These are phyloP conservation scores for Orobanche coerulescens DNA, from an alignment of 257 asterid genomes.

Conservation along the genomic window DNA sequence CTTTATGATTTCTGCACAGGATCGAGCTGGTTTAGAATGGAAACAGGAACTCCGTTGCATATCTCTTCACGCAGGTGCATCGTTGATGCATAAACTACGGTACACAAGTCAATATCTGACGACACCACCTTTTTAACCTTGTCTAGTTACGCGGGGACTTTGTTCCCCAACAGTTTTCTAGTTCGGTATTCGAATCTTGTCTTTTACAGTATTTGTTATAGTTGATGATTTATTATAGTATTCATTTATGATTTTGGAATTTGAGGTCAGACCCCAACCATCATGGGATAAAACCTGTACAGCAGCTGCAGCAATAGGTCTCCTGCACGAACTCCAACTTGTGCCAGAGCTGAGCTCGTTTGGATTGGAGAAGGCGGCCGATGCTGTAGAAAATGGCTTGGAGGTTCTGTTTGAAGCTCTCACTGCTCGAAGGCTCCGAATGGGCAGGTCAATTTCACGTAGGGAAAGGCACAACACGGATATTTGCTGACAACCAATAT, in stretches of 20 bases:
- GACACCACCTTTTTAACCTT: neutral
- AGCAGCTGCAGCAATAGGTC: slow-evolving; percentile 90
- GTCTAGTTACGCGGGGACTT: neutral
- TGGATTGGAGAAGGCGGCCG: slow-evolving; percentile 57
- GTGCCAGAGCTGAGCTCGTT: slow-evolving; percentile 42
- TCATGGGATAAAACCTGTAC: slow-evolving; percentile 98
- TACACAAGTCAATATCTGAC: slow-evolving; percentile 14
- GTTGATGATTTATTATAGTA: neutral
- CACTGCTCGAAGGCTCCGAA: slow-evolving; percentile 56
- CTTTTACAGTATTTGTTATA: no score
- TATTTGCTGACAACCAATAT: slow-evolving; percentile 49
- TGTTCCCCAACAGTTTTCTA: neutral
- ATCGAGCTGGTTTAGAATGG: slow-evolving; percentile 55
- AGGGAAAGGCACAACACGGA: slow-evolving; percentile 44
- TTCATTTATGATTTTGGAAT: neutral
- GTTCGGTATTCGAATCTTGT: neutral
- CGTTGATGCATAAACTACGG: slow-evolving; percentile 90
- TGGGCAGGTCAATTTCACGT: slow-evolving; percentile 69
- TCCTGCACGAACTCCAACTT: slow-evolving; percentile 67
- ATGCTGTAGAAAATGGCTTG: slow-evolving; percentile 39
- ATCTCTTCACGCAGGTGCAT: slow-evolving; percentile 66
- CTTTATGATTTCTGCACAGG: slow-evolving; percentile 32
- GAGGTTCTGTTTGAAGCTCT: slow-evolving; percentile 56
- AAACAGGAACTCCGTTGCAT: slow-evolving; percentile 67
- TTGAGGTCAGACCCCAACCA: slow-evolving; percentile 72